Evolutionary conservation across 345 rosid genomes (phyloP), one percentile per base, ranked within the genome.

Genomic region (Barbarea vulgaris): DNA sequence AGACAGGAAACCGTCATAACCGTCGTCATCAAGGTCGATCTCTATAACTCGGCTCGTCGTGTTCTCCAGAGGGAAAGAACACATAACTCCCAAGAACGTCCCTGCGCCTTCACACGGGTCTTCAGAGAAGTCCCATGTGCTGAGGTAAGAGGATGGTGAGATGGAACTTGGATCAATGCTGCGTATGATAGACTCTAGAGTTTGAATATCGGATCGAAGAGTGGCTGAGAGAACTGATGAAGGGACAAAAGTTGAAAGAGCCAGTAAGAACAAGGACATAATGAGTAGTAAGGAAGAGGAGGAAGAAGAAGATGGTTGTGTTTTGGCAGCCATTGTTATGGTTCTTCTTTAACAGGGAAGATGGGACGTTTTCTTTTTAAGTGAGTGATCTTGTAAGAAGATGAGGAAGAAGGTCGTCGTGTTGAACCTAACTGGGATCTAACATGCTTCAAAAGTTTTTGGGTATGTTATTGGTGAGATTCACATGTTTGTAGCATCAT

Each of bases 1-100:
- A 22, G 84, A 15, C n/a, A 85, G 72, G 56, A 83, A 85, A 6
- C 90, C 90, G 21, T 88, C 93, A 68, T 88, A 85, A 10, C 87
- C 84, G 1, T 60, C 74, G n/a, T 79, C 73, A 51, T 89, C 91
- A 5, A 89, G 87, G 8, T 83, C 83, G 24, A 89, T 70, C 13
- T 81, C 78, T 11, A 51, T 78, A 28, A 89, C 68, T 52, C 87
- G 67, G 62, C 72, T 82, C 4, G 76, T 71, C 3, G 86, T 74
- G 58, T 82, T 82, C 54, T 83, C 86, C 0, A 31, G 8, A 42
- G 85, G 87, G 61, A 76, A 41, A 15, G 84, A 64, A 44, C 93
- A 88, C 73, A 86, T 67, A 44, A 86, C 80, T 27, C 91, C 89
- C 6, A 79, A 83, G 79, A 85, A 83, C 21, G 62, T 72, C 17